Conservation (phyloP, 805 yeast genomes). For the Debaryomyces castellii region DNA sequence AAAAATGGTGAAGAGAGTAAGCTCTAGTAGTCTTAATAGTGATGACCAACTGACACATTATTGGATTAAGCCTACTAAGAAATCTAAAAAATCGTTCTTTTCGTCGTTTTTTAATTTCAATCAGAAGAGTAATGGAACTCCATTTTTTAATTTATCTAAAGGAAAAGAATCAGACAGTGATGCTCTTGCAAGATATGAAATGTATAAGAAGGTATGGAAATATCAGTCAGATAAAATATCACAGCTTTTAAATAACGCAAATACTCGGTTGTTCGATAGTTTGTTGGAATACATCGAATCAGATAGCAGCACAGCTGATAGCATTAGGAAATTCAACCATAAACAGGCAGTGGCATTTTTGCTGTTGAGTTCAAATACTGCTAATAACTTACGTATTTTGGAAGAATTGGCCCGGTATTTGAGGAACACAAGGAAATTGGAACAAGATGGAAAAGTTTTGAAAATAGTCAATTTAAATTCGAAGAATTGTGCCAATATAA, state of each 20-base stretch:
- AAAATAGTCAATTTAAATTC: conserved; percentile 28
- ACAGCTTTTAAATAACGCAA: conserved; percentile 29
- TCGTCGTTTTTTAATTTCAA: conserved; percentile 2
- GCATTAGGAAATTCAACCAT: not conserved
- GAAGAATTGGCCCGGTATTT: conserved; percentile 30
- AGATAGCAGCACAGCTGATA: conserved; percentile 1
- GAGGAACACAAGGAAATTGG: not conserved
- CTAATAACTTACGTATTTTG: conserved; percentile 38
- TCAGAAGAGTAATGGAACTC: conserved; percentile 9
- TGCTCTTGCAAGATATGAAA: conserved; percentile 20
- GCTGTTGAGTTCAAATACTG: conserved; percentile 38
- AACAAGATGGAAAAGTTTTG: conserved; percentile 9
- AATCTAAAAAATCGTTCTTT: conserved; percentile 1
- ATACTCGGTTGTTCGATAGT: conserved; percentile 27
- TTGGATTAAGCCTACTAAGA: conserved; percentile 16
- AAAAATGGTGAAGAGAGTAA: conserved; percentile 6
- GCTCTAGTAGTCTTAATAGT: conserved; percentile 9
- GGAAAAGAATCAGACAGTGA: conserved; percentile 22
- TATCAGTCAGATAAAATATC: conserved; percentile 27
- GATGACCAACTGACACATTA: conserved; percentile 36
- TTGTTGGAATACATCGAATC: conserved; percentile 23
- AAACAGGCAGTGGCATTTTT: conserved; percentile 34
- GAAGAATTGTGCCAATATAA: conserved; percentile 32
- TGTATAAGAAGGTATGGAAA: conserved; percentile 27
- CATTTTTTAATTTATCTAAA: conserved; percentile 22